These are phyloP conservation scores for Trichoderma gamsii DNA, from an alignment of 495 filamentous ascomycete genomes.

Conservation along the genomic window DNA sequence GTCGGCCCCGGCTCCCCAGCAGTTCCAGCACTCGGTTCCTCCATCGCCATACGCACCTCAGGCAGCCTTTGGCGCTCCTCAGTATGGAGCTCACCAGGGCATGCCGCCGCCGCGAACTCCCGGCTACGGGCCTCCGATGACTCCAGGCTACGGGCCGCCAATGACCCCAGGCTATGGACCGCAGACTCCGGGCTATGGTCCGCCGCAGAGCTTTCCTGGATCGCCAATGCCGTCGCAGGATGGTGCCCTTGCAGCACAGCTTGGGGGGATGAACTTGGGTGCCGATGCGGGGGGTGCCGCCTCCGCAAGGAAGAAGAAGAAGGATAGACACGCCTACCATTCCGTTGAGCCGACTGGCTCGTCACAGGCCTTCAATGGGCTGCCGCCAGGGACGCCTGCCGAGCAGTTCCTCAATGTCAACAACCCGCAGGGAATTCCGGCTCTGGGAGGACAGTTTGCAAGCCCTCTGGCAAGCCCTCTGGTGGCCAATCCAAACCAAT, in stretches of 20 bases:
- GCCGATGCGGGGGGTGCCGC: slow-evolving; percentile 47
- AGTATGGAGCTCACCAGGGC: slow-evolving; percentile 24
- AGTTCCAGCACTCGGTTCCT: slow-evolving; percentile 47
- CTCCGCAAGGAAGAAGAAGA: slow-evolving; percentile 66
- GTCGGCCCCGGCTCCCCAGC: slow-evolving; percentile 52
- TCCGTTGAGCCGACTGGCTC: slow-evolving; percentile 63
- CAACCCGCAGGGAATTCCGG: slow-evolving; percentile 21
- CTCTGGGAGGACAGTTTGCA: slow-evolving; percentile 34
- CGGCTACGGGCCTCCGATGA: slow-evolving; percentile 30
- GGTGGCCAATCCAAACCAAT: slow-evolving; percentile 52
- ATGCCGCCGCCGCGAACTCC: slow-evolving; percentile 28
- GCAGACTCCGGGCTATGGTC: slow-evolving; percentile 30
- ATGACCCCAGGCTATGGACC: slow-evolving; percentile 15
- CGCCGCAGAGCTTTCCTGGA: slow-evolving; percentile 27
- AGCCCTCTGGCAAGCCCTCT: slow-evolving; percentile 39
- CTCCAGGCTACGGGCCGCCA: slow-evolving; percentile 26
- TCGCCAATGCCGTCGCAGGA: slow-evolving; percentile 30
- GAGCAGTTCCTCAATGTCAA: slow-evolving; percentile 61
- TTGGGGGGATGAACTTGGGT: slow-evolving; percentile 68
- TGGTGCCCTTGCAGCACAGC: slow-evolving; percentile 71
- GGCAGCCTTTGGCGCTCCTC: slow-evolving; percentile 33
- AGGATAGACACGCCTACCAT: slow-evolving; percentile 90
- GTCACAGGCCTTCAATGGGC: slow-evolving; percentile 60
- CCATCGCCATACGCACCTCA: slow-evolving; percentile 50
- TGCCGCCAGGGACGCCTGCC: slow-evolving; percentile 52